A percentile compares a stretch with the other conserved stretches of the same genome.
phyloP scores from a whole-genome alignment of 2,329 filamentous ascomycete species.

The Colletotrichum sp. region DNA sequence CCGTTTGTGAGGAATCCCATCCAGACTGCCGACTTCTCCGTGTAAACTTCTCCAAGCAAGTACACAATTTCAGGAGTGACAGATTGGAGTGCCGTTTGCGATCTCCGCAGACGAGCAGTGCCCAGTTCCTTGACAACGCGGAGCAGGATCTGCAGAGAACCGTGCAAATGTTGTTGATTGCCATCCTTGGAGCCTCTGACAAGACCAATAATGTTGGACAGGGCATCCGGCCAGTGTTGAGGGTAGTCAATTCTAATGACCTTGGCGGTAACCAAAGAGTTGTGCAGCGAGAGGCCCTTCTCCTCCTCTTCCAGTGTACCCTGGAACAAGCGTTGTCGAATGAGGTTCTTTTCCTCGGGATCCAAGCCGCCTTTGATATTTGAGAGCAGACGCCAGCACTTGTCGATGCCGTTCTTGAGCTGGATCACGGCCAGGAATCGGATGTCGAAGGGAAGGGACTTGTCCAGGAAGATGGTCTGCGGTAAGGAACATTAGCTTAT shows the following conservation, averaged over 20 bases:
- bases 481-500: background rate
- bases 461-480: constrained; percentile 82
- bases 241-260: constrained; percentile 91
- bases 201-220: constrained; percentile 65
- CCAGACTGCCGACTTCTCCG: constrained; percentile 75
- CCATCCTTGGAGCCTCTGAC: constrained; percentile 64
- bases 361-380: constrained; percentile 67
- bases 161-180: constrained; percentile 70
- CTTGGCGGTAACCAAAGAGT: constrained; percentile 86
- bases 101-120: constrained; percentile 77
- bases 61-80: constrained; percentile 85
- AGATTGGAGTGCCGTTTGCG: constrained; percentile 77
- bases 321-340: constrained; percentile 77
- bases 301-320: constrained; percentile 81
- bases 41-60: constrained; percentile 79
- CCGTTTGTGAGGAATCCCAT: constrained; percentile 62
- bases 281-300: constrained; percentile 79
- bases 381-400: constrained; percentile 80
- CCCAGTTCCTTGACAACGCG: constrained; percentile 91
- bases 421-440: constrained; percentile 92
- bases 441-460: constrained; percentile 75
- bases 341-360: constrained; percentile 76
- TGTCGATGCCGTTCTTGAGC: constrained; percentile 95
- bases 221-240: constrained; percentile 75
- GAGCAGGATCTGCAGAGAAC: constrained; percentile 78